These are phyloP conservation scores for Yamadazyma kanchanaburiensis DNA, from an alignment of 1,139 yeast species.

Conservation along the genomic window DNA sequence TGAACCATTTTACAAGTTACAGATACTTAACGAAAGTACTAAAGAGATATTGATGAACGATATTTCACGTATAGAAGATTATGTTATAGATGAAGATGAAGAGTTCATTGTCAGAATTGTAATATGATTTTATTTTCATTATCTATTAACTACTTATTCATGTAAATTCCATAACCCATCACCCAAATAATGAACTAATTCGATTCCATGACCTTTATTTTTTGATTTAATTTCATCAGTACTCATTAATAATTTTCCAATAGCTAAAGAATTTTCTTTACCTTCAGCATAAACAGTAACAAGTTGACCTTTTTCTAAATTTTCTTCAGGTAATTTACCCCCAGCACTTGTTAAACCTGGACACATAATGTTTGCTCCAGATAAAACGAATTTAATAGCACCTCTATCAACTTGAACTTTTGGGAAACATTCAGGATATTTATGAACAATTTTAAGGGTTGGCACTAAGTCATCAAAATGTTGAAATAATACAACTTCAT, in stretches of 20 bases:
- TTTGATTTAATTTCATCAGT: constrained; percentile 81
- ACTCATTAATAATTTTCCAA: constrained; percentile 84
- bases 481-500: constrained; percentile 75
- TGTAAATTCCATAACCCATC: constrained; percentile 80
- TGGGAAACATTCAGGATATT: constrained; percentile 80
- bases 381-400: constrained; percentile 88
- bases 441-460: constrained; percentile 71
- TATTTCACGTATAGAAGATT: constrained; percentile 32
- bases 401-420: constrained; percentile 92
- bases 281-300: constrained; percentile 92
- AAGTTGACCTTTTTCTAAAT: constrained; percentile 59
- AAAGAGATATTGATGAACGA: constrained; percentile 27
- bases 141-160: constrained; percentile 17
- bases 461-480: constrained; percentile 85
- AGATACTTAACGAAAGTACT: constrained; percentile 9
- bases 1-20: no score
- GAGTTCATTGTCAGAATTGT: constrained; percentile 4
- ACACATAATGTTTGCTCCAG: constrained; percentile 97
- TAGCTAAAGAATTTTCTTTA: constrained; percentile 84
- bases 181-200: constrained; percentile 79
- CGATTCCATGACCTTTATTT: constrained; percentile 91
- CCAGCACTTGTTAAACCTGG: constrained; percentile 95
- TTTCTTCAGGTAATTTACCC: constrained; percentile 74
- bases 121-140: constrained; percentile 3
- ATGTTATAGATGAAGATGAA: constrained; percentile 19